A percentile compares a stretch with the other conserved stretches of the same genome.
These are phyloP conservation scores for Fusarium dimerum DNA, from an alignment of 2,329 filamentous ascomycete genomes.

Conservation along the genomic window DNA sequence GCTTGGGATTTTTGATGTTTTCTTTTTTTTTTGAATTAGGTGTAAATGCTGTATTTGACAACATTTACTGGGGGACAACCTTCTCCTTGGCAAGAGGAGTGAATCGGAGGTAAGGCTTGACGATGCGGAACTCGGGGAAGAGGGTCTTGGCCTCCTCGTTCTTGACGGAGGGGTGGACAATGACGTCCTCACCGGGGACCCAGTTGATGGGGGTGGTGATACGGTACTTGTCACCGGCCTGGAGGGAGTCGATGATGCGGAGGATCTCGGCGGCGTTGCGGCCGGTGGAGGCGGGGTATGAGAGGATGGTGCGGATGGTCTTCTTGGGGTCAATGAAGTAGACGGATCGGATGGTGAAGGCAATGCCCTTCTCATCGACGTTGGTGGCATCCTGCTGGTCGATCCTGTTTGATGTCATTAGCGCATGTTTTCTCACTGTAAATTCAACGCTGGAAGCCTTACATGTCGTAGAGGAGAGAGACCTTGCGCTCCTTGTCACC, in stretches of 20 bases:
- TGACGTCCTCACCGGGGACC: slow-evolving; percentile 86
- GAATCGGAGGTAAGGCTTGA: slow-evolving; percentile 75
- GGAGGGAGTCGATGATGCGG: slow-evolving; percentile 75
- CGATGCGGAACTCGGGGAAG: slow-evolving; percentile 73
- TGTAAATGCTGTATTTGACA: background rate
- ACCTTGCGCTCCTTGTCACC: slow-evolving; percentile 78
- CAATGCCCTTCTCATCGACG: slow-evolving; percentile 78
- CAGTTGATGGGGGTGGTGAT: slow-evolving; percentile 90
- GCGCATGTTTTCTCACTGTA: background rate
- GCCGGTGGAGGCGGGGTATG: slow-evolving; percentile 89
- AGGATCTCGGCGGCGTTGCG: slow-evolving; percentile 80
- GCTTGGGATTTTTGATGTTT: too few species aligned
- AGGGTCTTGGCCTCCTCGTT: slow-evolving; percentile 85
- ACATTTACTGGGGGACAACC: slow-evolving; percentile 20
- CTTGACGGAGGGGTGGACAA: slow-evolving; percentile 80
- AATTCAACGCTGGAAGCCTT: slow-evolving; percentile 30
- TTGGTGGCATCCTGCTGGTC: slow-evolving; percentile 82
- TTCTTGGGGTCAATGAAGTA: slow-evolving; percentile 94
- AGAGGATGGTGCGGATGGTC: slow-evolving; percentile 89
- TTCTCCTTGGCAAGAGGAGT: slow-evolving; percentile 63
- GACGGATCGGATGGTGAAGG: slow-evolving; percentile 92
- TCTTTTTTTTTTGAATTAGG: too few species aligned
- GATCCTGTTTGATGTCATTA: slow-evolving; percentile 49
- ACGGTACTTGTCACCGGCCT: slow-evolving; percentile 84
- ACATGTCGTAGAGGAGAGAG: slow-evolving; percentile 78